phyloP scores from a whole-genome alignment of 192 early-diverging fungal species.

The Allomyces macrogynus region DNA sequence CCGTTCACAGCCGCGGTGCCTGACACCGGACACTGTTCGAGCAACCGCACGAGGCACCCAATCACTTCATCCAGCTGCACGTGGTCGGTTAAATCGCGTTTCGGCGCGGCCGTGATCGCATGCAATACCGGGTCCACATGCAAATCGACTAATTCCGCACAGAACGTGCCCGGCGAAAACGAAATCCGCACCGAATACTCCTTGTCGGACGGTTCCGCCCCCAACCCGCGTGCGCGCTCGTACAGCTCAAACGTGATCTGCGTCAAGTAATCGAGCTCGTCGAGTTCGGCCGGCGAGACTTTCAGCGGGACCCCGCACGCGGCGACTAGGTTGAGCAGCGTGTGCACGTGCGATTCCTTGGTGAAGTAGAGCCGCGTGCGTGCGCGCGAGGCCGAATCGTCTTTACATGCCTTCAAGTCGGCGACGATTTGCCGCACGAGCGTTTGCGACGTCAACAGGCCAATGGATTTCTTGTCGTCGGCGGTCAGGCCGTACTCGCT shows the following conservation, averaged over 20 bases:
- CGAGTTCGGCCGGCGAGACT: slow-evolving; percentile 36
- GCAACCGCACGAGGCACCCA: slow-evolving; percentile 26
- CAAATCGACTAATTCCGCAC: slow-evolving; percentile 72
- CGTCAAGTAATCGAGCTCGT: slow-evolving; percentile 87
- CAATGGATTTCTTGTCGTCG: slow-evolving; percentile 67
- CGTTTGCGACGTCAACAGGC: slow-evolving; percentile 48
- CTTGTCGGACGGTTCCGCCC: slow-evolving; percentile 15
- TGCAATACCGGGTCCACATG: slow-evolving; percentile 59
- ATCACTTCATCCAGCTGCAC: slow-evolving; percentile 53
- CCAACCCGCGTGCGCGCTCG: slow-evolving; percentile 42
- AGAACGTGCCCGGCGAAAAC: slow-evolving; percentile 77
- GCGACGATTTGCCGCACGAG: slow-evolving; percentile 58
- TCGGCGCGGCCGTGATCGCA: slow-evolving; percentile 58
- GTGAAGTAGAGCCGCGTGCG: slow-evolving; percentile 80
- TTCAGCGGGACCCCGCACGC: slow-evolving; percentile 61
- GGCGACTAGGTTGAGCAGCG: slow-evolving; percentile 76
- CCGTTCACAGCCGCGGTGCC: too few relatives aligned
- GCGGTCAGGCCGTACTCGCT: slow-evolving; percentile 81
- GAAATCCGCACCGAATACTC: slow-evolving; percentile 81
- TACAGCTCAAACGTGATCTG: slow-evolving; percentile 96
- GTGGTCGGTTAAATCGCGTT: slow-evolving; percentile 75
- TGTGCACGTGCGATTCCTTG: slow-evolving; percentile 85
- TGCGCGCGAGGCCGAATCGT: slow-evolving; percentile 19
- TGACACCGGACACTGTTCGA: slow-evolving; percentile 13
- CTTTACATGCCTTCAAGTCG: slow-evolving; percentile 27